A percentile compares a stretch with the other conserved stretches of the same genome.
These are phyloP conservation scores for Microcos paniculata DNA, from an alignment of 345 rosid species.

Conservation along the genomic window DNA sequence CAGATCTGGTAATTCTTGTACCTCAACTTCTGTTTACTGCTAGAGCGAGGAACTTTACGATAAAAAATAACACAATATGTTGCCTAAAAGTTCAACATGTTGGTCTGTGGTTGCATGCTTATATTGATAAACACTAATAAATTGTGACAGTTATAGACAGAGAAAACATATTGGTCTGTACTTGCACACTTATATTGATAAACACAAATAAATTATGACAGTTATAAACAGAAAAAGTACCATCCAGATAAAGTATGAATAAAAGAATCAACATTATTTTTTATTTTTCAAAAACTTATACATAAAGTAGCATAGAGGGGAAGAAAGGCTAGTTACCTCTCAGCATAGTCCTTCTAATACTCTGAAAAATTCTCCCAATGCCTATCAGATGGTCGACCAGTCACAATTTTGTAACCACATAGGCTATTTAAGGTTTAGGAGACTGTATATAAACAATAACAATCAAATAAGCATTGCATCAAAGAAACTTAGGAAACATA, in stretches of 20 bases:
- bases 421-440: conserved; percentile 95
- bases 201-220: neutral
- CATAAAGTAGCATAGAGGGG: neutral
- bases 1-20: neutral
- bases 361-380: conserved; percentile 97
- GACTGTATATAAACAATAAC: conserved; percentile 50
- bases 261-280: neutral
- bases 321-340: conserved; percentile 48
- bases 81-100: neutral
- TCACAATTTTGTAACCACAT: conserved; percentile 96
- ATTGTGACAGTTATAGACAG: too few species aligned
- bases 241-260: neutral
- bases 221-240: neutral
- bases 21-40: neutral
- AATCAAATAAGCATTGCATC: conserved; percentile 25
- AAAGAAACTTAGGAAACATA: neutral
- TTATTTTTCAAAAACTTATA: neutral
- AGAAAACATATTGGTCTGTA: neutral
- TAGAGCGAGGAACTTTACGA: neutral
- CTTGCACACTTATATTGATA: too few species aligned
- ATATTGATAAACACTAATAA: too few species aligned
- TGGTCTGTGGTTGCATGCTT: too few species aligned
- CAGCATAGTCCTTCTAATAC: conserved; percentile 74
- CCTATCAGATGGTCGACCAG: conserved; percentile 98
- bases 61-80: neutral